phyloP scores from a whole-genome alignment of 2,329 filamentous ascomycete species.

The Alternaria ethzedia region DNA sequence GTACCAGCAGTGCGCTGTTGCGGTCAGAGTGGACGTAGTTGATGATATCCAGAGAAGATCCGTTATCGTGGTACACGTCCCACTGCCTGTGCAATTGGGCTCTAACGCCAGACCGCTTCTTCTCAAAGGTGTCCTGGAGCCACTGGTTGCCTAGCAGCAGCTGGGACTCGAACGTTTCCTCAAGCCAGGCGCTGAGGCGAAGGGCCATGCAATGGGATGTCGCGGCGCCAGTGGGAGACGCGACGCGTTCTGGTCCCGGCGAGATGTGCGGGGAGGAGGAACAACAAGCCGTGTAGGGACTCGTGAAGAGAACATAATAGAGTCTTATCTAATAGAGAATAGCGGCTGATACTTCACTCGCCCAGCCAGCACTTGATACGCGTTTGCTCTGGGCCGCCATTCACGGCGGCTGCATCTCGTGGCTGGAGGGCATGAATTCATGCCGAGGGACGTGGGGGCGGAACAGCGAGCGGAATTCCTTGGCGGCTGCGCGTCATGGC shows the following conservation, averaged over 20 bases:
- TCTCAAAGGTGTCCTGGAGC: conserved; percentile 21
- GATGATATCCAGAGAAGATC: conserved; percentile 40
- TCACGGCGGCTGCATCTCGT: conserved; percentile 2
- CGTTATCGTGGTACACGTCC: conserved; percentile 44
- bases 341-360: neutral
- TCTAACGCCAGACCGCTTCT: conserved; percentile 9
- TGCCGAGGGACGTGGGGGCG: neutral
- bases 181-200: conserved; percentile 30
- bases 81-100: conserved; percentile 18
- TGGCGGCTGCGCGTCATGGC: conserved; percentile 21
- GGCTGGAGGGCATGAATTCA: neutral
- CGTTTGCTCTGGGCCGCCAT: neutral
- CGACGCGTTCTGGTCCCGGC: conserved; percentile 16
- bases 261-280: neutral
- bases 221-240: conserved; percentile 10
- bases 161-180: conserved; percentile 25
- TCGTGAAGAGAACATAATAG: neutral
- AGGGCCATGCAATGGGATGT: conserved; percentile 17
- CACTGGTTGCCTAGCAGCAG: conserved; percentile 31
- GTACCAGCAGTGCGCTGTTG: conserved; percentile 26
- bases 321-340: neutral
- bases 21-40: conserved; percentile 14
- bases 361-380: neutral
- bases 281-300: neutral
- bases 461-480: neutral